Conservation (phyloP, 2,329 filamentous ascomycete species). For the Epicoccum nigrum region DNA sequence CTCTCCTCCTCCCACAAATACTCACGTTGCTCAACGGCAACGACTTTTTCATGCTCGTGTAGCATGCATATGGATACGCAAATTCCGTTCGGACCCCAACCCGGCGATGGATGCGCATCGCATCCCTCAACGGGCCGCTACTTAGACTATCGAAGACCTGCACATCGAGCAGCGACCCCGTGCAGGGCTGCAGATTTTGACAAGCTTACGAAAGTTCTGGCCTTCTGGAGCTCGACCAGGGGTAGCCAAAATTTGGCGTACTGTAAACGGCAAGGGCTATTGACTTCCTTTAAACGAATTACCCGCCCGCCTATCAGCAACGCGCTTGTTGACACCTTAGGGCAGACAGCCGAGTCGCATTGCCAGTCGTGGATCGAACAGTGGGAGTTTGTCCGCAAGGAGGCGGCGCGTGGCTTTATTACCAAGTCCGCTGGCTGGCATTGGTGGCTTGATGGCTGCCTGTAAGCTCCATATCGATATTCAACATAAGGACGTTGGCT, state of each 20-base stretch:
- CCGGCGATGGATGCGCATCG: constrained; percentile 9
- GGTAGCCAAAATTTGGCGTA: constrained; percentile 7
- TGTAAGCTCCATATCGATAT: constrained; percentile 29
- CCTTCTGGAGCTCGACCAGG: constrained; percentile 7
- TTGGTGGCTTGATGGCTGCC: constrained; percentile 35
- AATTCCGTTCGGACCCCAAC: constrained; percentile 2
- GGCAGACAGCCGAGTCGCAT: constrained; percentile 15
- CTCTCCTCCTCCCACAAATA: neutral
- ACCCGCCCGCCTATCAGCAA: constrained; percentile 22
- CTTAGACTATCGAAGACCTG: constrained; percentile 15
- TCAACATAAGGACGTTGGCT: constrained; percentile 37
- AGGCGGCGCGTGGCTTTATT: constrained; percentile 37
- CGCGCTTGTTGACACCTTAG: constrained; percentile 12
- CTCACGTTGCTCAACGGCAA: neutral
- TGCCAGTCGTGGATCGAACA: constrained; percentile 28
- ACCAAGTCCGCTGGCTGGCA: constrained; percentile 22
- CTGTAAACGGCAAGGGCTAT: constrained; percentile 16
- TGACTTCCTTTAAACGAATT: constrained; percentile 15
- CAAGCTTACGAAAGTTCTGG: constrained; percentile 14
- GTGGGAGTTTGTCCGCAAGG: constrained; percentile 25
- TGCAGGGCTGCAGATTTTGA: constrained; percentile 21
- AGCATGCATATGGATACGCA: neutral
- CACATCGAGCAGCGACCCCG: constrained; percentile 13
- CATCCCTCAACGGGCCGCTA: constrained; percentile 19
- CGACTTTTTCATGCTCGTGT: constrained; percentile 8